Percentiles rank a stretch among this genome's conserved stretches.
These are phyloP conservation scores for Metschnikowia peoriensis DNA, from an alignment of 805 yeast genomes.

Conservation along the genomic window DNA sequence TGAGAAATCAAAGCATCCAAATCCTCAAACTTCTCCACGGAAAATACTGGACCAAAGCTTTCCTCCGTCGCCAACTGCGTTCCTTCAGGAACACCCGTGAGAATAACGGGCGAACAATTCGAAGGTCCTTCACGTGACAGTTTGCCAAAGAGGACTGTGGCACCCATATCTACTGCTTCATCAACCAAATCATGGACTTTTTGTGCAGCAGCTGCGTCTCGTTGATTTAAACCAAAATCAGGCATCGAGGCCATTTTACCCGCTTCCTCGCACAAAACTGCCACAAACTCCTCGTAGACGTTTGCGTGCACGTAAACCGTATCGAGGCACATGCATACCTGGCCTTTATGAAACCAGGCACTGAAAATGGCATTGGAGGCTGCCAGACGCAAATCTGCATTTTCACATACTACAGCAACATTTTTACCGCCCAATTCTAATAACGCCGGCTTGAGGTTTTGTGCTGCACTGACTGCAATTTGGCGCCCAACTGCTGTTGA, in stretches of 20 bases:
- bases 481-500: slow-evolving; percentile 39
- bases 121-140: neutral
- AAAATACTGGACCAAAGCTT: slow-evolving; percentile 44
- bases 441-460: slow-evolving; percentile 38
- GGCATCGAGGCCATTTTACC: slow-evolving; percentile 14
- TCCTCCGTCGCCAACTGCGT: slow-evolving; percentile 33
- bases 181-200: slow-evolving; percentile 26
- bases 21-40: slow-evolving; percentile 26
- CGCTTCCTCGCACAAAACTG: slow-evolving; percentile 19
- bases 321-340: slow-evolving; percentile 49
- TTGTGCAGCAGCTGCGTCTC: slow-evolving; percentile 25
- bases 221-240: slow-evolving; percentile 26
- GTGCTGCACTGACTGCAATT: slow-evolving; percentile 37
- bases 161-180: slow-evolving; percentile 41
- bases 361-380: slow-evolving; percentile 27
- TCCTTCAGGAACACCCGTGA: slow-evolving; percentile 28
- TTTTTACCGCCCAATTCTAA: slow-evolving; percentile 50
- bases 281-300: slow-evolving; percentile 30
- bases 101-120: slow-evolving; percentile 27
- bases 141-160: slow-evolving; percentile 27
- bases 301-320: slow-evolving; percentile 34
- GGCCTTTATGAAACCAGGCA: slow-evolving; percentile 46
- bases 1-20: slow-evolving; percentile 7
- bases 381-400: slow-evolving; percentile 34
- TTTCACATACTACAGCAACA: slow-evolving; percentile 30